Evolutionary conservation across 257 asterid species (phyloP).

Genomic region (Solanum pinnatisectum): DNA sequence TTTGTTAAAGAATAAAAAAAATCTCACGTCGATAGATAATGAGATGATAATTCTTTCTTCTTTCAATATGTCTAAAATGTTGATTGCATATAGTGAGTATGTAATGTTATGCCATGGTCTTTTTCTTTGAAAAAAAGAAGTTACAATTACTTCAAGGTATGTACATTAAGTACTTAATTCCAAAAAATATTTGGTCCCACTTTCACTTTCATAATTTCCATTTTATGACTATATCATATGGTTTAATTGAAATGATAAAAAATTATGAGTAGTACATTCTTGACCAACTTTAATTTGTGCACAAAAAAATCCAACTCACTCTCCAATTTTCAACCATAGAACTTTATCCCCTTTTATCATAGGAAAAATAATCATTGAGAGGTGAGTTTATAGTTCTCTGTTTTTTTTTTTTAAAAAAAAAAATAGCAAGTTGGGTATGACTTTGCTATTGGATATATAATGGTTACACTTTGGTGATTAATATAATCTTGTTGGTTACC

Average conservation of each 20-base stretch:
- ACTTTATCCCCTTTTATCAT: neutral
- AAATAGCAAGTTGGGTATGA: too few species aligned
- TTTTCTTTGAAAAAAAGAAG: too few species aligned
- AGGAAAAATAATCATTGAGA: too few species aligned
- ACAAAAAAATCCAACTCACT: neutral
- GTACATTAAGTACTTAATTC: too few species aligned
- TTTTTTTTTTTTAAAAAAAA: too few species aligned
- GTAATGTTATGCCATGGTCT: too few species aligned
- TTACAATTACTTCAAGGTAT: too few species aligned
- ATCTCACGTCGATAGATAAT: too few species aligned
- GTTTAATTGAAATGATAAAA: neutral
- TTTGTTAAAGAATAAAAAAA: too few species aligned
- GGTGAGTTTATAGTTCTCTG: neutral
- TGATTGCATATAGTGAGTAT: neutral
- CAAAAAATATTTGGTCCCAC: neutral
- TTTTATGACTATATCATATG: neutral
- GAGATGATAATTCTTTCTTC: neutral
- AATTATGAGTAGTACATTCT: neutral
- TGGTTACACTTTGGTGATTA: too few species aligned
- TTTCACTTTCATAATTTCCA: neutral
- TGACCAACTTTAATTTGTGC: neutral
- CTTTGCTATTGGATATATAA: too few species aligned
- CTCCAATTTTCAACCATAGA: neutral
- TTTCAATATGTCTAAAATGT: neutral
- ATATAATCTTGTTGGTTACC: too few species aligned